Conservation (phyloP, 148 eudicot genomes). For the Nepenthes mirabilis region DNA sequence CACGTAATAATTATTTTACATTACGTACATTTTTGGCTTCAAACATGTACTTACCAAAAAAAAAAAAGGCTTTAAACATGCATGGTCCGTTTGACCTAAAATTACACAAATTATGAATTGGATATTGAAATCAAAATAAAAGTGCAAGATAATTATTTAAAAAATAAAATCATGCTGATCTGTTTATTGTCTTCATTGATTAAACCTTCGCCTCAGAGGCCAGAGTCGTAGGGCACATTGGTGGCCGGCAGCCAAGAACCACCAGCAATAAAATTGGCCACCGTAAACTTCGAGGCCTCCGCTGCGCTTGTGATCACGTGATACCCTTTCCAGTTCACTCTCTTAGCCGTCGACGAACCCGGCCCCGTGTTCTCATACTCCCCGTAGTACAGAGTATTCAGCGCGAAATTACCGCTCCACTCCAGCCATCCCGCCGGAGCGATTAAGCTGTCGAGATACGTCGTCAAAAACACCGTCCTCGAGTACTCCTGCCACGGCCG, state of each 20-base stretch:
- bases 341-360: constrained; percentile 36
- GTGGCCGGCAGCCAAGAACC: constrained; percentile 55
- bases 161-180: too few relatives aligned
- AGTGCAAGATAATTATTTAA: too few relatives aligned
- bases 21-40: too few relatives aligned
- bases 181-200: too few relatives aligned
- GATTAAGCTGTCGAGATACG: constrained; percentile 34
- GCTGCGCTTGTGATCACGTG: constrained; percentile 39
- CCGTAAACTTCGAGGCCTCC: constrained; percentile 34
- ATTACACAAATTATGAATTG: too few relatives aligned
- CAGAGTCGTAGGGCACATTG: constrained; percentile 40
- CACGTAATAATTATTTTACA: too few relatives aligned
- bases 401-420: constrained; percentile 68
- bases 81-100: too few relatives aligned
- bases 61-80: too few relatives aligned
- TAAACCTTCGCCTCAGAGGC: constrained; percentile 11
- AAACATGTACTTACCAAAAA: too few relatives aligned
- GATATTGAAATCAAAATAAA: too few relatives aligned
- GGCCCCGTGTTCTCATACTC: constrained; percentile 72
- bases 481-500: constrained; percentile 71
- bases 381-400: constrained; percentile 60
- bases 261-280: constrained; percentile 42
- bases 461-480: constrained; percentile 50
- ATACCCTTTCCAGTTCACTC: constrained; percentile 75
- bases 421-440: constrained; percentile 59